Base-by-base conservation (phyloP, 345 rosid genomes). In the Carallia pectinifolia region DNA sequence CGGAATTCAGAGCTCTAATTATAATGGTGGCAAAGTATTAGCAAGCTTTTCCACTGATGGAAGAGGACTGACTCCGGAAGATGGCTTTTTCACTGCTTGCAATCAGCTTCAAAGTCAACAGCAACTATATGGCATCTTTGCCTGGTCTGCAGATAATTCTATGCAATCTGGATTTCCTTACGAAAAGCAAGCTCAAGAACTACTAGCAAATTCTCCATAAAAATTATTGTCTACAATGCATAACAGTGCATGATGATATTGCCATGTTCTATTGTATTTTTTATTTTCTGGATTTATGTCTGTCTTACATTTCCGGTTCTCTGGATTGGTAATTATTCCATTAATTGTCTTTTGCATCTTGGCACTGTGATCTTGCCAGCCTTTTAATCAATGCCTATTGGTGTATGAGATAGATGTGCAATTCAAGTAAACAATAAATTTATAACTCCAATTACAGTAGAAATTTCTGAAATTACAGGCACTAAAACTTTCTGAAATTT, bases 91-190 rank as follows among this genome's bases (percentile, higher is more conserved):
- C 27, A 65, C 76, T 7, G 84, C 87, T 73, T 78, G 87, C 78
- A 63, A 31, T 2, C 39, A 64, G 70, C 79, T 77, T 52, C 74
- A 55, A 72, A 76, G 62, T 52, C 70, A 62, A 61, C 65, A 55
- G 16, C 66, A 77, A 58, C 79, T 81, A 6, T 73, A 77, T 31
- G 85, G 82, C 29, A 79, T 84, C 63, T 81, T 81, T 60, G 37
- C 70, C 31, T 81, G 83, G 83, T 81, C 65, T n/a, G 87, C 85
- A 10, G 83, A 84, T 67, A 81, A 84, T 30, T 81, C 85, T 7
- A 64, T 52, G 53, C 23, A 55, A n/a, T 66, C 56, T 16, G 66
- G 62, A 23, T 84, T 77, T 39, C 66, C 36, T 23, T 71, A 76
- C 6, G 87, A 84, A 71, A 81, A 71, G 59, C 67, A 69, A 67